Conservation (phyloP, 768 basidiomycete genomes). For the Tulasnella sp. region DNA sequence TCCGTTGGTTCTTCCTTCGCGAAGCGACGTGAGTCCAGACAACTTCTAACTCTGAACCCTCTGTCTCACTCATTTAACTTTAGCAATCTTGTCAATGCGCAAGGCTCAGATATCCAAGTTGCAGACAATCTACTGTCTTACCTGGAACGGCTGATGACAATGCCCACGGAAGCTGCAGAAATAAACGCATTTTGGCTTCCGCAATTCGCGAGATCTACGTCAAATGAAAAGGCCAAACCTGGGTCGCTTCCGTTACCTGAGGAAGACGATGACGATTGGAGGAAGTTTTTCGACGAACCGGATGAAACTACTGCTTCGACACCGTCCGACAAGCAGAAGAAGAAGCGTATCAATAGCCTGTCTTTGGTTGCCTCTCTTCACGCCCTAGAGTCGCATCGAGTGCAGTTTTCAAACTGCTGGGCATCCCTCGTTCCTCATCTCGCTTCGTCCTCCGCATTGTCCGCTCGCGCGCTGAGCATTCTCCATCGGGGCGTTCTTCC, state of each 20-base stretch:
- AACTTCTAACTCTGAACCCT: not conserved
- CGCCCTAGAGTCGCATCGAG: constrained; percentile 61
- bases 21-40: constrained; percentile 41
- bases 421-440: constrained; percentile 54
- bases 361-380: constrained; percentile 70
- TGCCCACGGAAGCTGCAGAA: constrained; percentile 59
- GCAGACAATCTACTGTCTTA: constrained; percentile 47
- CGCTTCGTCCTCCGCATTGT: constrained; percentile 31
- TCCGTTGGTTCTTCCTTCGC: constrained; percentile 82
- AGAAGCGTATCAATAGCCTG: constrained; percentile 45
- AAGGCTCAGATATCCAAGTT: constrained; percentile 25
- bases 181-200: constrained; percentile 69
- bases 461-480: constrained; percentile 53
- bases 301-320: constrained; percentile 23
- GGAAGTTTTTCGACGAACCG: constrained; percentile 68
- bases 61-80: not conserved
- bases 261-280: constrained; percentile 53
- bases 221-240: not conserved
- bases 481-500: constrained; percentile 80
- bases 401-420: constrained; percentile 77
- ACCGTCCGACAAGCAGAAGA: constrained; percentile 29
- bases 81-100: constrained; percentile 23
- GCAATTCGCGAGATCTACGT: constrained; percentile 28
- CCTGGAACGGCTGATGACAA: constrained; percentile 55
- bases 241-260: constrained; percentile 24